phyloP scores from a whole-genome alignment of 331 rosid species.

The Malus hybrid region DNA sequence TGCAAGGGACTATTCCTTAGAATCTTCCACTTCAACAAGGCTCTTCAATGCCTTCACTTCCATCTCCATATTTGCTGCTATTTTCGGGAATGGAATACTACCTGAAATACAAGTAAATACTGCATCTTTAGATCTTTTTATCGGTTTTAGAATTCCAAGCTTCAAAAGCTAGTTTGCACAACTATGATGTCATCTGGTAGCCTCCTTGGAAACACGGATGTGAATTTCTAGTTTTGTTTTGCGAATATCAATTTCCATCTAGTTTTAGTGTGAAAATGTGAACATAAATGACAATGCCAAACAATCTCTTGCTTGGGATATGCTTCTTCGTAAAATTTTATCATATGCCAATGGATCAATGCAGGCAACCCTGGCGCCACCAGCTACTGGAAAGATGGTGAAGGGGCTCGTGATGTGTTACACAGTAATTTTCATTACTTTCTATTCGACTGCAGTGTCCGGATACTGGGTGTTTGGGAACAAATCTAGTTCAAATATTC shows the following conservation, averaged over 20 bases:
- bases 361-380: slow-evolving; percentile 93
- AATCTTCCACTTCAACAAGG: slow-evolving; percentile 34
- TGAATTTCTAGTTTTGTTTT: background rate
- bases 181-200: background rate
- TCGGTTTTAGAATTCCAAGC: background rate
- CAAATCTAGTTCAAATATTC: slow-evolving; percentile 56
- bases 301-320: background rate
- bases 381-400: slow-evolving; percentile 85
- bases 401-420: slow-evolving; percentile 85
- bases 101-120: slow-evolving; percentile 79
- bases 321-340: background rate
- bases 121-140: background rate
- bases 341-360: background rate
- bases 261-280: background rate
- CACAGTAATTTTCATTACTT: slow-evolving; percentile 50
- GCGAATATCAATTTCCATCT: background rate
- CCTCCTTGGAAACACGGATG: slow-evolving; percentile 1
- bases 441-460: slow-evolving; percentile 65
- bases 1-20: slow-evolving; percentile 54
- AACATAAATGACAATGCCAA: background rate
- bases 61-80: slow-evolving; percentile 79
- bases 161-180: background rate
- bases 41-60: slow-evolving; percentile 74
- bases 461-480: slow-evolving; percentile 84
- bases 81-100: slow-evolving; percentile 79